These are phyloP conservation scores for Acacia crassicarpa DNA, from an alignment of 306 rosid genomes.

Conservation along the genomic window DNA sequence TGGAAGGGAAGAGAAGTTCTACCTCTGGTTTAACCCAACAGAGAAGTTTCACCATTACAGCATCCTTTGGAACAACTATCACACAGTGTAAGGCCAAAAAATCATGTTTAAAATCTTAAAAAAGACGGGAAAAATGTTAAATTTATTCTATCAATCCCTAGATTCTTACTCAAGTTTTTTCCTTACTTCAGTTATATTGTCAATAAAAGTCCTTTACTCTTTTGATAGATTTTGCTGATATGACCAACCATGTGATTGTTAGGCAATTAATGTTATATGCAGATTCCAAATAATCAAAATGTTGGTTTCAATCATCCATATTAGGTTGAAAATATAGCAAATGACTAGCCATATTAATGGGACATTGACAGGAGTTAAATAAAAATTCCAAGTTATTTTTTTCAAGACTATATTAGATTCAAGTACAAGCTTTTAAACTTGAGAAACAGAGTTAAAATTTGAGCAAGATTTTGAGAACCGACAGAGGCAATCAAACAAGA, in stretches of 20 bases:
- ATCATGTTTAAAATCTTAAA: background rate
- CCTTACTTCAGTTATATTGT: background rate
- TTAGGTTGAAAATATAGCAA: background rate
- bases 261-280: background rate
- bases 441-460: background rate
- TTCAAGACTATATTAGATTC: background rate
- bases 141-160: background rate
- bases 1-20: conserved; percentile 94
- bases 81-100: conserved; percentile 64
- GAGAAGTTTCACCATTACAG: conserved; percentile 68
- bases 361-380: background rate
- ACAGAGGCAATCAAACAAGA: background rate
- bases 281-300: background rate
- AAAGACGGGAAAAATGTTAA: background rate
- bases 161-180: background rate
- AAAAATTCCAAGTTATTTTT: background rate
- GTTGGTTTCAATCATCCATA: background rate
- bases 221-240: background rate
- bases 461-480: background rate
- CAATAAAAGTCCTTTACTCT: background rate
- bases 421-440: background rate
- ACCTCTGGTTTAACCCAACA: conserved; percentile 96
- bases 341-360: background rate
- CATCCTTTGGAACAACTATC: conserved; percentile 88
- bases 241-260: background rate